phyloP scores from a whole-genome alignment of 805 yeast species.

The Starmerella bombi region DNA sequence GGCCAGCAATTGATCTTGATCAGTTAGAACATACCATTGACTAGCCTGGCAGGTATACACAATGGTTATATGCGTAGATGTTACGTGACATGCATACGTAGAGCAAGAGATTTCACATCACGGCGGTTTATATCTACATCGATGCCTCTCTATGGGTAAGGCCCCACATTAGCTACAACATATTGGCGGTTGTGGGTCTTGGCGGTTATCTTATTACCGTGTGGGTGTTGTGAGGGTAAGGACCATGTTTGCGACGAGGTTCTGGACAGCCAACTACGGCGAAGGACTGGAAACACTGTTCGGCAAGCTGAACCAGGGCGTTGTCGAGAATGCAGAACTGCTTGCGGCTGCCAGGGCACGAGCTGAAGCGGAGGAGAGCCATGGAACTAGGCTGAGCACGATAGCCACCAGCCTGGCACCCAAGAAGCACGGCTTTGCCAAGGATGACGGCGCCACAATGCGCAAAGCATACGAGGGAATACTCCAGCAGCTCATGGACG shows the following conservation, averaged over 20 bases:
- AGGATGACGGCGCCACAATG: constrained; percentile 54
- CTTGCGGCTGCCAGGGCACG: constrained; percentile 50
- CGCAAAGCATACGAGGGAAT: constrained; percentile 50
- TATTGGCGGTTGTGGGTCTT: no score
- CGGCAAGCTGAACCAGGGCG: constrained; percentile 37
- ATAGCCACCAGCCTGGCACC: constrained; percentile 31
- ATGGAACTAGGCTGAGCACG: constrained; percentile 44
- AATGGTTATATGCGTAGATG: no score
- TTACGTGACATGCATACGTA: no score
- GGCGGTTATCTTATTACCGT: no score
- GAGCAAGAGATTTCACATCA: no score
- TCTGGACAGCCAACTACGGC: constrained; percentile 22
- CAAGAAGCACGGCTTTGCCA: constrained; percentile 32
- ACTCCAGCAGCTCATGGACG: constrained; percentile 39
- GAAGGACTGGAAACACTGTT: constrained; percentile 29
- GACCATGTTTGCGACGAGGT: constrained; percentile 19
- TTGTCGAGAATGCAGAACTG: constrained; percentile 58
- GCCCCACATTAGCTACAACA: no score
- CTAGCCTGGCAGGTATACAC: no score
- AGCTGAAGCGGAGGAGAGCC: constrained; percentile 56
- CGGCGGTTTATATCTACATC: no score
- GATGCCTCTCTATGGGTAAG: no score
- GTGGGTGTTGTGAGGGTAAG: no score
- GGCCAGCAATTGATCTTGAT: no score
- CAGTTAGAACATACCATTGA: no score